Evolutionary conservation across 768 basidiomycete species (phyloP), one percentile per base, ranked within the genome.

Genomic region (Candolleomyces eurysporus): DNA sequence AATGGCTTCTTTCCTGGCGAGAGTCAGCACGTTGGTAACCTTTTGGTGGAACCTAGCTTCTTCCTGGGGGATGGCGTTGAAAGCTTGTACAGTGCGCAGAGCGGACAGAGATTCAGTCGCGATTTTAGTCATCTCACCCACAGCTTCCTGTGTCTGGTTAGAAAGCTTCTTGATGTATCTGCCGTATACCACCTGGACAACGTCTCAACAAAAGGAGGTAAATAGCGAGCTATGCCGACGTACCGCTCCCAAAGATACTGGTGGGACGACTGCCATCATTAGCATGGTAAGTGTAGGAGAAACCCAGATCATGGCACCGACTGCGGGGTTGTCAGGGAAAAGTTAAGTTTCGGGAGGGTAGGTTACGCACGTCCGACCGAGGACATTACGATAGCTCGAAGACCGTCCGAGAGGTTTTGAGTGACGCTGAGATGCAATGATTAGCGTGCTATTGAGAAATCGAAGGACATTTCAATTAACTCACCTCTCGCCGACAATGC

Each of bases 241-340:
- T 76, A 96, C 84, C 67, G 94, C 89, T 65, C 92, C 92, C 58
- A 94, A 79, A 22, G 92, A 92, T 5, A 94, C 85, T 0, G 92
- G 92, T 19, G 92, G 92, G 0, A 98, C 95, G 53, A 98, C 87
- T 40, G 88, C 86, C 56, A 99, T 83, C 96, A 99, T 98, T 65
- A 98, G 78, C 58, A 90, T 72, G 0, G 96, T 98, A 61, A 99
- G 77, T 46, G 88, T 89, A 0, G 92, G 91, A 0, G 91, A 96
- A 58, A 96, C 84, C 73, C 90, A 96, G 67, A 98, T 87, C 96
- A 98, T 99, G 46, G 94, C 92, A 50, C 91, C 93, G 64, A 98
- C 94, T 91, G 67, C 7, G 58, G 50, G 36, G 19, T 21, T 22
- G 19, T 63, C 14, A 56, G 26, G 10, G n/a, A 31, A 13, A n/a